A percentile compares a stretch with the other conserved stretches of the same genome.
Evolutionary conservation across 1,284 basidiomycete species (phyloP).

Genomic region (Phenoliferia sp.): DNA sequence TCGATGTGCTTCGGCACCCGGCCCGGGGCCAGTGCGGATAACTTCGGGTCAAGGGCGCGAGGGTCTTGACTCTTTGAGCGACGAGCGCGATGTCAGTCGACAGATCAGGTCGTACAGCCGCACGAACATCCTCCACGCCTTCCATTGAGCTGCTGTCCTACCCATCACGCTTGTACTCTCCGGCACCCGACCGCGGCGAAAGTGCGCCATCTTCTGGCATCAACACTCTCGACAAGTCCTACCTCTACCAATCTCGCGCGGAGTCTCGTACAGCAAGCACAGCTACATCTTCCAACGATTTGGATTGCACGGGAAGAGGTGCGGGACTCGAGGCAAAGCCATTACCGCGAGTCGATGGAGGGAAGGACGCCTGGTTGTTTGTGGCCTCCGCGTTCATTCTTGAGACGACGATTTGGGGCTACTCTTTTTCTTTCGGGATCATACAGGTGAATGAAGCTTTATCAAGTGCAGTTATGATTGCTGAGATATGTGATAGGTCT

Average conservation of each 20-base stretch:
- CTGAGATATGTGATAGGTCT: not conserved
- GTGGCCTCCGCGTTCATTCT: slow-evolving; percentile 36
- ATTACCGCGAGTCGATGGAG: slow-evolving; percentile 42
- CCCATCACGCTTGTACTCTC: not conserved
- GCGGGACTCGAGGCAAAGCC: slow-evolving; percentile 1
- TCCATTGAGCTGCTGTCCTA: not conserved
- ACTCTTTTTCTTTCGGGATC: slow-evolving; percentile 2
- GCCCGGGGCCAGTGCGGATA: too few species aligned
- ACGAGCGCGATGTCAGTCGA: too few species aligned
- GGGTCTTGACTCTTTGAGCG: too few species aligned
- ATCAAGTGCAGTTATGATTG: not conserved
- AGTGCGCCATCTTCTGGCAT: not conserved
- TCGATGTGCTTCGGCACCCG: too few species aligned
- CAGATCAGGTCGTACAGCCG: not conserved
- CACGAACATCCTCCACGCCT: not conserved
- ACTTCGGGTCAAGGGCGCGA: too few species aligned
- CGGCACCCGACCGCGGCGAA: not conserved
- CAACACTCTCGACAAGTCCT: not conserved
- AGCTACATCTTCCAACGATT: not conserved
- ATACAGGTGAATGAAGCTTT: not conserved
- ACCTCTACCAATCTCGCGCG: not conserved
- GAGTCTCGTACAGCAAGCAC: not conserved
- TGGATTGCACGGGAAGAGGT: not conserved
- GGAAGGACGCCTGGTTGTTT: slow-evolving; percentile 42
- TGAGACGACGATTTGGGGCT: slow-evolving; percentile 15